Evolutionary conservation across 2,329 filamentous ascomycete species (phyloP).

Genomic region (Graphilbum sp.): DNA sequence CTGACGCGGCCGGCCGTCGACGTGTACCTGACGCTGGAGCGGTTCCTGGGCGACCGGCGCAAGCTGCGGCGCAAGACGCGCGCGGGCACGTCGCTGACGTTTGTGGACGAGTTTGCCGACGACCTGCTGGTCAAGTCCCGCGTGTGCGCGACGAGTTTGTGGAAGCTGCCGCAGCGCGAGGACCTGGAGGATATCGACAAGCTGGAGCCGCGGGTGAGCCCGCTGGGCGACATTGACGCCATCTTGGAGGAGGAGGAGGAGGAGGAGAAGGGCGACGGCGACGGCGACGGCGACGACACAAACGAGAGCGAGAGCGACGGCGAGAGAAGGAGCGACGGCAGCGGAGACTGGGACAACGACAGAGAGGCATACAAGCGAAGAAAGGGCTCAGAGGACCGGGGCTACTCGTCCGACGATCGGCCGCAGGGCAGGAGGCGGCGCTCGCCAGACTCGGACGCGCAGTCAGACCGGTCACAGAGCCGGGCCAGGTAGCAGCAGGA

Average conservation of each 20-base stretch:
- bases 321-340: background rate
- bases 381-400: background rate
- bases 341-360: background rate
- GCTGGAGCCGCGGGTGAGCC: constrained; percentile 71
- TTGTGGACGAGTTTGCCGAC: constrained; percentile 85
- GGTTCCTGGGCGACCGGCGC: constrained; percentile 62
- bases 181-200: constrained; percentile 78
- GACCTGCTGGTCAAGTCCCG: constrained; percentile 78
- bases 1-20: constrained; percentile 70
- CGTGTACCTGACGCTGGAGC: constrained; percentile 67
- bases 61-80: constrained; percentile 69
- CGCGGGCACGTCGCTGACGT: constrained; percentile 59
- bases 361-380: background rate
- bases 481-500: too few relatives aligned
- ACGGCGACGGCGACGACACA: background rate
- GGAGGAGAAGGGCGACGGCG: constrained; percentile 11
- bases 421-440: background rate
- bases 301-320: background rate
- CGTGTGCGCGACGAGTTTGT: constrained; percentile 79
- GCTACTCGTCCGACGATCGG: background rate
- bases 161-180: constrained; percentile 73
- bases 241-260: constrained; percentile 46
- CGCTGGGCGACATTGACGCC: constrained; percentile 64
- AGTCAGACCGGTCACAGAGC: background rate
- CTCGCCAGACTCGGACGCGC: background rate